These are phyloP conservation scores for Penicillium brevicompactum DNA, from an alignment of 2,329 filamentous ascomycete genomes.

Conservation along the genomic window DNA sequence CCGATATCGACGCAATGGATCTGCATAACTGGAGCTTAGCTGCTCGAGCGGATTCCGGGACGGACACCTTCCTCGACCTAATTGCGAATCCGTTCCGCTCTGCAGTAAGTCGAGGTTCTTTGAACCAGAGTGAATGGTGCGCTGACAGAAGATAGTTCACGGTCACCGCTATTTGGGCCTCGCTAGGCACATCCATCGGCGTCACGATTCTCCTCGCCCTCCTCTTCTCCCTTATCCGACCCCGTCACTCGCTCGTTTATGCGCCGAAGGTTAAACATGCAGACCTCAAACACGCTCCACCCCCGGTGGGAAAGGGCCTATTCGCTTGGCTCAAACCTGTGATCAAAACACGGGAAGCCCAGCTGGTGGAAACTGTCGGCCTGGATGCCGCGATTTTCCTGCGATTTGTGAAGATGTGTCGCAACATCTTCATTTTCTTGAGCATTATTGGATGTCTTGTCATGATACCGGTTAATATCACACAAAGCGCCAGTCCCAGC, in stretches of 20 bases:
- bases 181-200: conserved; percentile 76
- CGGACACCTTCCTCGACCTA: conserved; percentile 46
- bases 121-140: neutral
- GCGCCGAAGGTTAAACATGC: conserved; percentile 91
- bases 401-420: conserved; percentile 84
- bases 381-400: conserved; percentile 91
- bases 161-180: conserved; percentile 70
- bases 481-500: conserved; percentile 45
- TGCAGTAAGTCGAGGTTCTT: conserved; percentile 33
- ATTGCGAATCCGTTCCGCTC: conserved; percentile 50
- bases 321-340: conserved; percentile 86
- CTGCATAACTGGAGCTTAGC: conserved; percentile 21
- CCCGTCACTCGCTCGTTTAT: conserved; percentile 90
- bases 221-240: conserved; percentile 84
- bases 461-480: conserved; percentile 78
- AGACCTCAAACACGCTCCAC: conserved; percentile 86
- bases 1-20: conserved; percentile 28
- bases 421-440: conserved; percentile 80
- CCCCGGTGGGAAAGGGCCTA: conserved; percentile 79
- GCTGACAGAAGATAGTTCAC: conserved; percentile 48
- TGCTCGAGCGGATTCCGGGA: conserved; percentile 26
- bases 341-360: conserved; percentile 73
- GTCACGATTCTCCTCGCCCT: conserved; percentile 74
- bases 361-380: conserved; percentile 79
- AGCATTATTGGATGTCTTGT: conserved; percentile 73